Percentiles rank a stretch among this genome's conserved stretches.
Evolutionary conservation across 2,329 filamentous ascomycete genomes (phyloP).

Genomic region (Truncatella angustata): DNA sequence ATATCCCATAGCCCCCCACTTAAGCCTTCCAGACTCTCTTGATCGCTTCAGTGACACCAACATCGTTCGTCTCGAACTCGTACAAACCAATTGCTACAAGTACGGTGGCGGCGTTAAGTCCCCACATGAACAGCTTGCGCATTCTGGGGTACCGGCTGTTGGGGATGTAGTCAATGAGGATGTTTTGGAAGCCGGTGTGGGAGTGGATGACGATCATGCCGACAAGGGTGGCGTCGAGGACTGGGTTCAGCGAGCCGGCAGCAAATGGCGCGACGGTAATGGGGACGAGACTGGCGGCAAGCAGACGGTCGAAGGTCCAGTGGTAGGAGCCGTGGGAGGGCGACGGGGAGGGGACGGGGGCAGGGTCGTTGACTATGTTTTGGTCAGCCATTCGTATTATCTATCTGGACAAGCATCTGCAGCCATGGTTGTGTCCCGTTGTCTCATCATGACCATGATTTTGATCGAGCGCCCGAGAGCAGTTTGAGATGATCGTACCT

Average conservation of each 20-base stretch:
- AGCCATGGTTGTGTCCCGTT: too few species aligned
- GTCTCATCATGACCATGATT: too few species aligned
- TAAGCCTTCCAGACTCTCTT: slow-evolving; percentile 87
- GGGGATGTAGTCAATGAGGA: slow-evolving; percentile 91
- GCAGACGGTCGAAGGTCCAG: slow-evolving; percentile 91
- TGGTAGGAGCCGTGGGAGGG: slow-evolving; percentile 93
- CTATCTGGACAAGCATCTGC: too few species aligned
- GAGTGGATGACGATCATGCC: slow-evolving; percentile 84
- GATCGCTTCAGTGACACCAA: slow-evolving; percentile 86
- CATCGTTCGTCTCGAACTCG: slow-evolving; percentile 98
- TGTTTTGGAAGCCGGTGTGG: slow-evolving; percentile 90
- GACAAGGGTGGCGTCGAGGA: slow-evolving; percentile 82
- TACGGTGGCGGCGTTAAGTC: slow-evolving; percentile 74
- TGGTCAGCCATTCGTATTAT: too few species aligned
- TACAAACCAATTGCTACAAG: slow-evolving; percentile 86
- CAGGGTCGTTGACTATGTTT: slow-evolving; percentile 77
- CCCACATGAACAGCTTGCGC: slow-evolving; percentile 70
- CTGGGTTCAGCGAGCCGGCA: slow-evolving; percentile 84
- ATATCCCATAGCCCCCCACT: not conserved
- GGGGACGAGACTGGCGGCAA: slow-evolving; percentile 80
- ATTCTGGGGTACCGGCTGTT: slow-evolving; percentile 64
- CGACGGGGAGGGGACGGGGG: slow-evolving; percentile 66
- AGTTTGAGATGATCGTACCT: slow-evolving; percentile 48
- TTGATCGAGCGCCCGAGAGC: not conserved
- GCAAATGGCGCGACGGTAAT: slow-evolving; percentile 90